Percentiles rank a stretch among this genome's conserved stretches.
Conservation (phyloP, 192 early-diverging fungal genomes). For the Dissophora ornata region DNA sequence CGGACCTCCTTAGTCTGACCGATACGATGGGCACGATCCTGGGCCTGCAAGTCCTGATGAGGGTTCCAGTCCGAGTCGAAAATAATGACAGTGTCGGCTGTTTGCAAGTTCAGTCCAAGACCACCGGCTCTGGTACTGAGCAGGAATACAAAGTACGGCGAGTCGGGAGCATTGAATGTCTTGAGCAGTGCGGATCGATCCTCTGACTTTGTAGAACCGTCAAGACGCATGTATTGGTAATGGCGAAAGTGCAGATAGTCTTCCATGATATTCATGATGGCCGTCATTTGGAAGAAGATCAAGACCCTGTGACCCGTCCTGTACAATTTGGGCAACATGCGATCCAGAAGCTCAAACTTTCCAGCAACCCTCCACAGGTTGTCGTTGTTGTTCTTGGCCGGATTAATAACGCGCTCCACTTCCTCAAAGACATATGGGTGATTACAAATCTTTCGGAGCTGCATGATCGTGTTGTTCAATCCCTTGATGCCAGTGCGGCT, state of each 20-base stretch:
- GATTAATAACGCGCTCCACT: conserved; percentile 88
- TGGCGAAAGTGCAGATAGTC: conserved; percentile 88
- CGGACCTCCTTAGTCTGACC: conserved; percentile 98
- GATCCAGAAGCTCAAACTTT: conserved; percentile 97
- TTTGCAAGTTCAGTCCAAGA: conserved; percentile 94
- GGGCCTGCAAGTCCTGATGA: conserved; percentile 98
- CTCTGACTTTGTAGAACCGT: conserved; percentile 92
- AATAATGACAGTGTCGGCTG: conserved; percentile 98
- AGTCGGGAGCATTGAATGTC: conserved; percentile 84
- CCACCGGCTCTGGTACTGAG: conserved; percentile 97
- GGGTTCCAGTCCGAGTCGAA: conserved; percentile 99
- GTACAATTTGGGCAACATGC: conserved; percentile 92
- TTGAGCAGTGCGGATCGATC: conserved; percentile 84
- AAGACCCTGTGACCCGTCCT: conserved; percentile 83
- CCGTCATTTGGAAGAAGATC: conserved; percentile 87
- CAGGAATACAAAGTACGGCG: conserved; percentile 89
- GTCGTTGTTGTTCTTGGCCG: conserved; percentile 73
- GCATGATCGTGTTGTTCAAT: conserved; percentile 98
- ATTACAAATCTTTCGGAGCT: conserved; percentile 98
- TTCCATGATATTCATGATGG: conserved; percentile 97
- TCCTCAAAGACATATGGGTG: conserved; percentile 98
- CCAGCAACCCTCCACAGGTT: conserved; percentile 87
- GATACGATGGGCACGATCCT: conserved; percentile 99
- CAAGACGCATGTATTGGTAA: conserved; percentile 83
- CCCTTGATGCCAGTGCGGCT: conserved; percentile 74